Percentiles rank a stretch among this genome's conserved stretches.
Evolutionary conservation across 768 basidiomycete genomes (phyloP).

Genomic region (Aureoboletus auriporus): DNA sequence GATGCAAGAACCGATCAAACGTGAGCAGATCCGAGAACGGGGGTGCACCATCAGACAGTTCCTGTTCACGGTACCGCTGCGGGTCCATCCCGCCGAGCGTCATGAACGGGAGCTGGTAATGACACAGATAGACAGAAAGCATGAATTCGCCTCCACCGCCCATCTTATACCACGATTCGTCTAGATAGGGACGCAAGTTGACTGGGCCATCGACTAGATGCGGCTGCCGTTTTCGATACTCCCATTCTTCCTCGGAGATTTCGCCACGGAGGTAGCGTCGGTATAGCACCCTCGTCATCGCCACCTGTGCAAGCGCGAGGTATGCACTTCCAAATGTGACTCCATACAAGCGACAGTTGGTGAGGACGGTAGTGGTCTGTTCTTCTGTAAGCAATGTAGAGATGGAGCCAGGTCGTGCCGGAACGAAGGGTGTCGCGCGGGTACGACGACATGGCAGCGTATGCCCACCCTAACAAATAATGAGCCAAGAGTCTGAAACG

Average conservation of each 20-base stretch:
- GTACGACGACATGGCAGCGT: conserved; percentile 45
- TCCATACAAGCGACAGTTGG: conserved; percentile 37
- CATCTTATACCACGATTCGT: conserved; percentile 40
- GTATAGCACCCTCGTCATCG: conserved; percentile 47
- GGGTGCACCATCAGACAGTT: conserved; percentile 28
- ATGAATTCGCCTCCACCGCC: conserved; percentile 45
- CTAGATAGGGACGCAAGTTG: conserved; percentile 48
- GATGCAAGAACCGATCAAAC: conserved; percentile 43
- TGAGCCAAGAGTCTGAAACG: background rate
- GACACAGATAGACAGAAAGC: conserved; percentile 42
- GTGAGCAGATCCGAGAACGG: conserved; percentile 40
- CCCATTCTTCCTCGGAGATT: conserved; percentile 50
- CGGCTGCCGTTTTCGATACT: conserved; percentile 44
- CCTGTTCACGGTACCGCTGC: background rate
- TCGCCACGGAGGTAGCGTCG: conserved; percentile 44
- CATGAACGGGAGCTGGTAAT: conserved; percentile 45
- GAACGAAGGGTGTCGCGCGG: conserved; percentile 30
- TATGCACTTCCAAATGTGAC: conserved; percentile 51
- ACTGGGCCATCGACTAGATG: conserved; percentile 47
- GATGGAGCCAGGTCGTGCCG: conserved; percentile 33
- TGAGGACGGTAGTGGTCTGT: conserved; percentile 30
- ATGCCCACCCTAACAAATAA: conserved; percentile 46
- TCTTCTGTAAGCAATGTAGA: conserved; percentile 25
- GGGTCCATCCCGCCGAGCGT: conserved; percentile 29
- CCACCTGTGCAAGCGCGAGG: conserved; percentile 49